Conservation (phyloP, 495 filamentous ascomycete genomes). For the Penicillium soppii region DNA sequence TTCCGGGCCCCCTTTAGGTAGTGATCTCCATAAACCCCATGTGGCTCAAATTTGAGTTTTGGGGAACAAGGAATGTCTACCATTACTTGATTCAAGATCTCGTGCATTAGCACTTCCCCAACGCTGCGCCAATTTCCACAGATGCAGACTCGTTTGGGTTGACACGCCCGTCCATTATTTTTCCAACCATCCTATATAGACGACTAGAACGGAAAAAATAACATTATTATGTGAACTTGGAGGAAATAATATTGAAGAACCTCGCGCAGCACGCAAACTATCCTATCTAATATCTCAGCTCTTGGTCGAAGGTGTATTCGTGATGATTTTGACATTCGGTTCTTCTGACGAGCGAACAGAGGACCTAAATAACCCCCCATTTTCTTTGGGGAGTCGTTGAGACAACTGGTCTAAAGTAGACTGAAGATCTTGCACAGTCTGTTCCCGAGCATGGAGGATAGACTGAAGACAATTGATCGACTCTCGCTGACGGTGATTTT, state of each 20-base stretch:
- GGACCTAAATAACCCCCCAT: neutral
- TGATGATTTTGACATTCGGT: neutral
- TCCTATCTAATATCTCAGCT: neutral
- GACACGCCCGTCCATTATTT: neutral
- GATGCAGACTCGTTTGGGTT: neutral
- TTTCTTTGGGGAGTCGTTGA: neutral
- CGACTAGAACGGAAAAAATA: neutral
- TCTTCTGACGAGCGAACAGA: neutral
- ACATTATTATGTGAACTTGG: neutral
- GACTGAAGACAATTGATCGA: slow-evolving; percentile 1
- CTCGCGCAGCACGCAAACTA: neutral
- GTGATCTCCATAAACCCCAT: neutral
- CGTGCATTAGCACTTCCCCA: neutral
- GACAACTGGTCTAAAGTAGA: neutral
- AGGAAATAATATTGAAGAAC: neutral
- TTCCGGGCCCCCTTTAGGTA: neutral
- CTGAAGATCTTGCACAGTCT: neutral
- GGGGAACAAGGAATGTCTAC: neutral
- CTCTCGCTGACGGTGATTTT: slow-evolving; percentile 1
- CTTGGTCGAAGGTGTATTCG: neutral
- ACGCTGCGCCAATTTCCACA: neutral
- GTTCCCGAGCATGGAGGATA: neutral
- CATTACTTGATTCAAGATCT: neutral
- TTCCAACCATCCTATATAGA: neutral
- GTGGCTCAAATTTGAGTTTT: neutral